Percentiles rank a stretch among this genome's conserved stretches.
Conservation (phyloP, 2,329 filamentous ascomycete species). For the Fusarium avenaceum region DNA sequence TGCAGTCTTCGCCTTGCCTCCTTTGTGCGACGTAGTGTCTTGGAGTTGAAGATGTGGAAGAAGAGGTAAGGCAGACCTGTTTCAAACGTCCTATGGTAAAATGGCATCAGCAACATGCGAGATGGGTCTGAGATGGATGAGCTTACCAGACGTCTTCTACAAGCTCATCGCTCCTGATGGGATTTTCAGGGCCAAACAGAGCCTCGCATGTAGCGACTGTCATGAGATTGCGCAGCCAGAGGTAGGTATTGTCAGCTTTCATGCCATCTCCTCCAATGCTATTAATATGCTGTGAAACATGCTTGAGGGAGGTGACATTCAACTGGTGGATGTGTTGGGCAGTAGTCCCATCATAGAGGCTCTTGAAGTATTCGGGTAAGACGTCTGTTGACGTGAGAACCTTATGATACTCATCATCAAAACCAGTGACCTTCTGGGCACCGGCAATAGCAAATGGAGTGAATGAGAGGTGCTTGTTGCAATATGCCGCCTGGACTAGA, state of each 20-base stretch:
- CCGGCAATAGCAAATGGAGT: background rate
- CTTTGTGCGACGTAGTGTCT: background rate
- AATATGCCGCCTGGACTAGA: background rate
- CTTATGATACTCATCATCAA: background rate
- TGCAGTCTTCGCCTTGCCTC: background rate
- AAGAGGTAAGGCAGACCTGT: background rate
- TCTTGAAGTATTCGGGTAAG: background rate
- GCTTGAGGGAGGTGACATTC: background rate
- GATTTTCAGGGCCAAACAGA: slow-evolving; percentile 1
- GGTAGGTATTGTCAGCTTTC: background rate
- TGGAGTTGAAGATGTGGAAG: background rate
- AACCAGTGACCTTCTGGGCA: background rate
- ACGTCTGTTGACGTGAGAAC: background rate
- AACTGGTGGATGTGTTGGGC: background rate
- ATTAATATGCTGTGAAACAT: background rate
- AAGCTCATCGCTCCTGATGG: background rate
- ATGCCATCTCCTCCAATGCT: background rate
- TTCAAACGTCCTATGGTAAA: background rate
- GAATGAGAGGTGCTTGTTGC: background rate
- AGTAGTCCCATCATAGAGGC: background rate
- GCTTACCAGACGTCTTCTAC: background rate
- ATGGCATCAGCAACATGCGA: background rate
- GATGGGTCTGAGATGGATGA: background rate
- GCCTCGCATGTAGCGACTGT: slow-evolving; percentile 5
- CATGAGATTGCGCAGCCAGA: slow-evolving; percentile 7